These are phyloP conservation scores for Atkinsonella texensis DNA, from an alignment of 2,329 filamentous ascomycete species.

Conservation along the genomic window DNA sequence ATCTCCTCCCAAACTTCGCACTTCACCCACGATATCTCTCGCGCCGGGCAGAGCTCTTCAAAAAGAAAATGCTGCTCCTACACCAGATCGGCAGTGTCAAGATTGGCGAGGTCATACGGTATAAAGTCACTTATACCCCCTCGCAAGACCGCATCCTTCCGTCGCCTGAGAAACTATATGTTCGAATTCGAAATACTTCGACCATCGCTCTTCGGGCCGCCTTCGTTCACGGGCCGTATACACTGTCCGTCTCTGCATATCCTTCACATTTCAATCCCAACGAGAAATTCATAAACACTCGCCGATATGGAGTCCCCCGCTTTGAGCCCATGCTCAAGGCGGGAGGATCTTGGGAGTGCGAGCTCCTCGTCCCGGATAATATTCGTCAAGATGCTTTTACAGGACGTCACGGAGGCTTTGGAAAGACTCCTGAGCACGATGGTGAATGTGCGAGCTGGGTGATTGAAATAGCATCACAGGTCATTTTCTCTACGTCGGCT, in stretches of 20 bases:
- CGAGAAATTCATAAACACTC: conserved; percentile 56
- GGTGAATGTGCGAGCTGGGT: conserved; percentile 65
- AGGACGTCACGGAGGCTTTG: conserved; percentile 33
- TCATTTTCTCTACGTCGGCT: conserved; percentile 84
- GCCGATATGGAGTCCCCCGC: conserved; percentile 66
- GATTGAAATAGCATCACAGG: conserved; percentile 82
- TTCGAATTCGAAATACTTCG: conserved; percentile 86
- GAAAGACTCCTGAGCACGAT: conserved; percentile 31
- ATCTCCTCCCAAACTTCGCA: neutral
- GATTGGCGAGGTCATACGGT: conserved; percentile 88
- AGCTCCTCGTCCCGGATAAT: conserved; percentile 66
- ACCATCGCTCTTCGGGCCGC: conserved; percentile 84
- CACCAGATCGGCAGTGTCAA: conserved; percentile 88
- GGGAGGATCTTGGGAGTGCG: conserved; percentile 73
- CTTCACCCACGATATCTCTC: neutral
- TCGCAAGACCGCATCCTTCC: conserved; percentile 81
- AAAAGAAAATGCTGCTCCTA: conserved; percentile 62
- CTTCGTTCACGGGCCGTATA: conserved; percentile 94
- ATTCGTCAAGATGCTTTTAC: conserved; percentile 54
- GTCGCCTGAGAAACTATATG: conserved; percentile 64
- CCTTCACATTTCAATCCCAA: conserved; percentile 77
- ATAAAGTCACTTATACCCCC: conserved; percentile 84
- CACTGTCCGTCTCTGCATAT: conserved; percentile 75
- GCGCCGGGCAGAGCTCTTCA: neutral
- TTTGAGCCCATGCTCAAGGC: conserved; percentile 97